phyloP scores from a whole-genome alignment of 2,329 filamentous ascomycete species.

The Fusarium algeriense region DNA sequence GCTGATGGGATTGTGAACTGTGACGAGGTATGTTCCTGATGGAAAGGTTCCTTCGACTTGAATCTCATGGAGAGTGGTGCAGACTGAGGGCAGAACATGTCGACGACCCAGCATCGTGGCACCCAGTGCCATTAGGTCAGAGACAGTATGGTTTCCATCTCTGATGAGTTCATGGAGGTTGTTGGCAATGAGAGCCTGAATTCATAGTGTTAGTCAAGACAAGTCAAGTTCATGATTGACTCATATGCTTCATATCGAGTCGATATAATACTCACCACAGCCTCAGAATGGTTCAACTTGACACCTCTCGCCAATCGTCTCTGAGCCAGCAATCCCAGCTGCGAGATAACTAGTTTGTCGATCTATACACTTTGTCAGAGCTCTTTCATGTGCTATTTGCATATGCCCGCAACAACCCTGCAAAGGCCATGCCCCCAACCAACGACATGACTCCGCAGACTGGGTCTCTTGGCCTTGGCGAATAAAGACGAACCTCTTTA shows the following conservation, averaged over 20 bases:
- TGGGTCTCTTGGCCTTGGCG: conserved; percentile 27
- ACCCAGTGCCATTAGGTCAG: conserved; percentile 92
- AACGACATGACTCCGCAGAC: conserved; percentile 23
- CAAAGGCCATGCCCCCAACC: conserved; percentile 30
- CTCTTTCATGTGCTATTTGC: conserved; percentile 4
- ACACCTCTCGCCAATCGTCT: conserved; percentile 88
- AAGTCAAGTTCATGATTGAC: conserved; percentile 1
- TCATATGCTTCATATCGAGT: background rate
- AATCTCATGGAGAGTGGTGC: conserved; percentile 81
- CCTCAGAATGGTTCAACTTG: conserved; percentile 90
- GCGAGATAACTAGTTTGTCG: conserved; percentile 94
- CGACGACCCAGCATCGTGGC: conserved; percentile 93
- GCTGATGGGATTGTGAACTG: conserved; percentile 89
- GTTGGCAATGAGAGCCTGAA: conserved; percentile 82
- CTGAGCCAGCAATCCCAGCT: conserved; percentile 89
- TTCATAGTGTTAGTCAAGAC: conserved; percentile 13
- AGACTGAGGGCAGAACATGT: conserved; percentile 88
- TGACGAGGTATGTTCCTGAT: conserved; percentile 92
- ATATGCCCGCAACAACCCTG: conserved; percentile 30
- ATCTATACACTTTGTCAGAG: conserved; percentile 66
- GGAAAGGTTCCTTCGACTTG: conserved; percentile 96
- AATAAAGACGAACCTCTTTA: conserved; percentile 57
- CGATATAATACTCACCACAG: conserved; percentile 68
- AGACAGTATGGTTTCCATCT: conserved; percentile 92
- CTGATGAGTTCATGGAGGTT: conserved; percentile 97